These are phyloP conservation scores for Neonectria coccinea DNA, from an alignment of 2,329 filamentous ascomycete genomes.

Conservation along the genomic window DNA sequence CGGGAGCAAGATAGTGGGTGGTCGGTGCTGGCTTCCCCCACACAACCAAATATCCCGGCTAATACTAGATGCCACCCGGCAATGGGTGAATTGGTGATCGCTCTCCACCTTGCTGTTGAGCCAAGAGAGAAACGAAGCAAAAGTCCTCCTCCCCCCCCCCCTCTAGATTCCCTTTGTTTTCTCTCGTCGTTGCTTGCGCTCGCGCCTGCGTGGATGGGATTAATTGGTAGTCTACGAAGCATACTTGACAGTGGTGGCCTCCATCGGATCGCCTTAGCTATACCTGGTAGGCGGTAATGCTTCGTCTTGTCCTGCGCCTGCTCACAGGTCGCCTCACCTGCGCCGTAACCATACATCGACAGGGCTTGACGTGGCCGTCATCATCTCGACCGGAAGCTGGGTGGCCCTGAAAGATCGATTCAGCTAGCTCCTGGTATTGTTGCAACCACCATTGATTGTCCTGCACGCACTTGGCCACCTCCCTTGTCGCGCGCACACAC, in stretches of 20 bases:
- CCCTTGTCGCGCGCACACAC: too few relatives aligned
- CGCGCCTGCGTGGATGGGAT: neutral
- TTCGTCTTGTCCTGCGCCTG: neutral
- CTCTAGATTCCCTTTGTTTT: neutral
- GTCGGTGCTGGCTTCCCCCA: conserved; percentile 4
- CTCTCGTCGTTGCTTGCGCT: neutral
- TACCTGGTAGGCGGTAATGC: neutral
- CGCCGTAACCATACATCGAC: conserved; percentile 9
- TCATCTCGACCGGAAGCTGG: conserved; percentile 21
- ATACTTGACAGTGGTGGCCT: neutral
- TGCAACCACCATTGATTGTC: conserved; percentile 1
- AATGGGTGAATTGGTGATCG: conserved; percentile 22
- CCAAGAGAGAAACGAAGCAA: conserved; percentile 18
- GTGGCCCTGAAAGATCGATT: conserved; percentile 16
- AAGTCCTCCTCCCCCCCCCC: neutral
- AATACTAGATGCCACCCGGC: neutral
- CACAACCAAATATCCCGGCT: conserved; percentile 10
- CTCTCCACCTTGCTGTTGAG: conserved; percentile 16
- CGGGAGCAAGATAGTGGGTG: conserved; percentile 2
- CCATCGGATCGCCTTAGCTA: neutral
- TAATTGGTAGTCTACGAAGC: neutral
- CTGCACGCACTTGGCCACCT: neutral
- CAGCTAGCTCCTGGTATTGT: conserved; percentile 12
- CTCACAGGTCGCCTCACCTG: conserved; percentile 11
- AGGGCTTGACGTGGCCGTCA: conserved; percentile 26